Conservation (phyloP, 306 rosid genomes). For the Vigna nakashimae region DNA sequence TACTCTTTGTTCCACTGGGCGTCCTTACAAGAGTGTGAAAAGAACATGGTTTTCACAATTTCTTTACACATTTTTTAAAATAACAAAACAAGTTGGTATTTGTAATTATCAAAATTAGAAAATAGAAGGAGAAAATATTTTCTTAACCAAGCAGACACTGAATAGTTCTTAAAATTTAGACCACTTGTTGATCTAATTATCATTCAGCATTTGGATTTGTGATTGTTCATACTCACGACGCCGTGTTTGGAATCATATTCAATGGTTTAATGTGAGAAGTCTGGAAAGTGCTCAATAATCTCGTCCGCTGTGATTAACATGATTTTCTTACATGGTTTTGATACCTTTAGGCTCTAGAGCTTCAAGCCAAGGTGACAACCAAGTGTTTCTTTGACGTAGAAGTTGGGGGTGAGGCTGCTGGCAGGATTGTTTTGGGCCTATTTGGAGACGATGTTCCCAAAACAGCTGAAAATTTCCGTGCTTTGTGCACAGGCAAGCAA, state of each 20-base stretch:
- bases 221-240: neutral
- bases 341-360: constrained; percentile 64
- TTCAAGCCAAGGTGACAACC: constrained; percentile 79
- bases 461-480: constrained; percentile 89
- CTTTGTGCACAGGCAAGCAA: constrained; percentile 81
- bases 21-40: neutral
- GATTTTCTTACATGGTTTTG: constrained; percentile 37
- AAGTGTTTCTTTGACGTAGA: constrained; percentile 86
- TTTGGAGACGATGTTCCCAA: constrained; percentile 82
- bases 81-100: neutral
- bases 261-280: constrained; percentile 6
- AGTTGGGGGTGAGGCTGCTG: constrained; percentile 70
- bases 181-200: neutral
- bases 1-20: neutral
- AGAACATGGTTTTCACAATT: neutral
- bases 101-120: neutral
- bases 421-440: constrained; percentile 75
- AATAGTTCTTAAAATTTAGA: constrained; percentile 21
- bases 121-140: neutral
- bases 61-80: neutral
- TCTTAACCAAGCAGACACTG: neutral
- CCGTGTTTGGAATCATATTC: constrained; percentile 7
- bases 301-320: constrained; percentile 20
- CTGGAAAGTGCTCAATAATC: constrained; percentile 12
- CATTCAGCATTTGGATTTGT: constrained; percentile 17